These are phyloP conservation scores for Cordyceps militaris DNA, from an alignment of 2,329 filamentous ascomycete species.

Conservation along the genomic window DNA sequence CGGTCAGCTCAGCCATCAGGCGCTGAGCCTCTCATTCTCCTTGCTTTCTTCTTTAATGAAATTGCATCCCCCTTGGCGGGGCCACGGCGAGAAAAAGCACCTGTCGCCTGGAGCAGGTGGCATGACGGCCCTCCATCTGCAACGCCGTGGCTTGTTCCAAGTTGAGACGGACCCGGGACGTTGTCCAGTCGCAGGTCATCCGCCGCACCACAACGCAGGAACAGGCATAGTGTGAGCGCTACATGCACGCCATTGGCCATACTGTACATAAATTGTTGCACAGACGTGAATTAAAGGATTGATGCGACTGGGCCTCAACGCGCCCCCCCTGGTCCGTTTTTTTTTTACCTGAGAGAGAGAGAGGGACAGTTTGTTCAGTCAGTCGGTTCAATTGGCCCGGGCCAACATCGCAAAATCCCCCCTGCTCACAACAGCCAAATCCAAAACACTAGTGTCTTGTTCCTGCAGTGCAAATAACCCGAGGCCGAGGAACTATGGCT, in stretches of 20 bases:
- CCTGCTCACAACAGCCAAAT: conserved; percentile 4
- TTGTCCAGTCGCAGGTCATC: conserved; percentile 2
- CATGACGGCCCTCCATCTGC: not conserved
- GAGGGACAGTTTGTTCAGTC: not conserved
- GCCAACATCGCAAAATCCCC: not conserved
- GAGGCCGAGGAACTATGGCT: not conserved
- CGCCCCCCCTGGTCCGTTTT: not conserved
- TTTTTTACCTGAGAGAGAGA: not conserved
- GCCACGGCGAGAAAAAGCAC: not conserved
- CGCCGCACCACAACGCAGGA: not conserved
- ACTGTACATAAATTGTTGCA: too few species aligned
- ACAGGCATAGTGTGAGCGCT: not conserved
- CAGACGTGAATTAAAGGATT: conserved; percentile 5
- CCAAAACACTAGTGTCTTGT: conserved; percentile 12
- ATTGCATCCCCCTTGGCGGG: not conserved
- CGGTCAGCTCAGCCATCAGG: not conserved
- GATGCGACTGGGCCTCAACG: too few species aligned
- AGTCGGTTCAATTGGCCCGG: not conserved
- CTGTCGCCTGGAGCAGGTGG: not conserved
- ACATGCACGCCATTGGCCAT: too few species aligned
- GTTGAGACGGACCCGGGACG: conserved; percentile 10
- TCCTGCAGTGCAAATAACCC: not conserved
- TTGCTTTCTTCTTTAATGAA: not conserved
- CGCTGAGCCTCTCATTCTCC: not conserved
- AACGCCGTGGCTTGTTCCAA: conserved; percentile 11